phyloP scores from a whole-genome alignment of 495 filamentous ascomycete species.

The Lasiosphaeriaceae sp. region DNA sequence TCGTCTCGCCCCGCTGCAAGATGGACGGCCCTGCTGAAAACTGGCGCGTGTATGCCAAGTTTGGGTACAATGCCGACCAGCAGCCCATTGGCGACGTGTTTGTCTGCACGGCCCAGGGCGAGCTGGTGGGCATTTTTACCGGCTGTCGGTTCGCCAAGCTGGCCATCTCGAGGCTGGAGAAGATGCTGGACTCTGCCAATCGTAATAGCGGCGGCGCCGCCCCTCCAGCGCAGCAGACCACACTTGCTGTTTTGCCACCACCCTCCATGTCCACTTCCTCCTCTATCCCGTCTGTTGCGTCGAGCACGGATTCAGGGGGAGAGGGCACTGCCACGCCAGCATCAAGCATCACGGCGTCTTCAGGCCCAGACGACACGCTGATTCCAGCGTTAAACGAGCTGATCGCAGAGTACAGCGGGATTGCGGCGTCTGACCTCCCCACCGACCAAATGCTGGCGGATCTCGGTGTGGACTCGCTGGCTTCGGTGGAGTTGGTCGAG shows the following conservation, averaged over 20 bases:
- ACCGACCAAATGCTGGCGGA: neutral
- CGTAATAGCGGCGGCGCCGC: neutral
- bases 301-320: too few relatives aligned
- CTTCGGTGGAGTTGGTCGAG: neutral
- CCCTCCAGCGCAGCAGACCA: neutral
- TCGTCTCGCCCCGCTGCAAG: too few relatives aligned
- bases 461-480: slow-evolving; percentile 34
- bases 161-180: neutral
- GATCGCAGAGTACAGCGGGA: neutral
- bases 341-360: neutral
- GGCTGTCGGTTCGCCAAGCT: neutral
- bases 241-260: neutral
- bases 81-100: neutral
- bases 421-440: neutral
- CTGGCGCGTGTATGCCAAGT: neutral
- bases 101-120: neutral
- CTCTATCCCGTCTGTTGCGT: too few relatives aligned
- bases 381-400: too few relatives aligned
- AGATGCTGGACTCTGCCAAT: neutral
- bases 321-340: neutral
- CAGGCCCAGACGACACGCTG: neutral
- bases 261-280: too few relatives aligned
- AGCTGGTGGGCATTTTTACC: neutral
- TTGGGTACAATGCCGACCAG: too few relatives aligned
- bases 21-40: too few relatives aligned